These are phyloP conservation scores for Limnanthes douglasii DNA, from an alignment of 345 rosid species.

Conservation along the genomic window DNA sequence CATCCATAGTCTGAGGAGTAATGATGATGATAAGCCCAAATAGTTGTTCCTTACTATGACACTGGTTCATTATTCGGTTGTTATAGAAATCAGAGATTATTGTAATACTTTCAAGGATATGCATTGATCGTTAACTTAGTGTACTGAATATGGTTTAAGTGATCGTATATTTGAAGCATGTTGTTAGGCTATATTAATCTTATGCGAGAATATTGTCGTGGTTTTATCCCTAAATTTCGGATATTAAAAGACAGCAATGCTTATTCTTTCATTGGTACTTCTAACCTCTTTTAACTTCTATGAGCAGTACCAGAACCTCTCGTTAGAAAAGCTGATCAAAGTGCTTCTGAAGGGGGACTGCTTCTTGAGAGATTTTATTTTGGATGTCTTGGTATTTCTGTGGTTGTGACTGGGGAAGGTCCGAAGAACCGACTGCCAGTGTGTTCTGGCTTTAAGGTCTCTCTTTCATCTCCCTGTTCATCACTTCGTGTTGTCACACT, in stretches of 20 bases:
- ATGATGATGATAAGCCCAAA: no score
- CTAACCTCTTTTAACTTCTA: no score
- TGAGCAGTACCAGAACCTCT: slow-evolving; percentile 25
- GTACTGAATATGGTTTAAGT: neutral
- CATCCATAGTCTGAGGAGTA: no score
- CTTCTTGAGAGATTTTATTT: slow-evolving; percentile 30
- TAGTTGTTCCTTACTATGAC: neutral
- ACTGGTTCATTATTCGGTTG: neutral
- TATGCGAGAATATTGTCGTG: no score
- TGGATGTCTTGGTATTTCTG: slow-evolving; percentile 54
- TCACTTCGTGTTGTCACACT: neutral
- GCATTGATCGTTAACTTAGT: neutral
- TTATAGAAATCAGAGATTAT: neutral
- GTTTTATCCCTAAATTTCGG: no score
- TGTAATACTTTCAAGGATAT: neutral
- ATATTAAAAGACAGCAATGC: no score
- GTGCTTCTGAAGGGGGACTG: slow-evolving; percentile 27
- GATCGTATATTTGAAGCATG: neutral
- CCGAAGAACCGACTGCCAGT: slow-evolving; percentile 29
- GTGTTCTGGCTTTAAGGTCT: slow-evolving; percentile 56
- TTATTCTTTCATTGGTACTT: no score
- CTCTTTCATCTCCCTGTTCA: slow-evolving; percentile 1
- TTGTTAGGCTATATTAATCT: neutral
- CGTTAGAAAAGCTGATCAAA: slow-evolving; percentile 29
- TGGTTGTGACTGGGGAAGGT: slow-evolving; percentile 18